Percentiles rank a stretch among this genome's conserved stretches.
Conservation (phyloP, 2,329 filamentous ascomycete species). For the Aspergillus pseudonomiae region DNA sequence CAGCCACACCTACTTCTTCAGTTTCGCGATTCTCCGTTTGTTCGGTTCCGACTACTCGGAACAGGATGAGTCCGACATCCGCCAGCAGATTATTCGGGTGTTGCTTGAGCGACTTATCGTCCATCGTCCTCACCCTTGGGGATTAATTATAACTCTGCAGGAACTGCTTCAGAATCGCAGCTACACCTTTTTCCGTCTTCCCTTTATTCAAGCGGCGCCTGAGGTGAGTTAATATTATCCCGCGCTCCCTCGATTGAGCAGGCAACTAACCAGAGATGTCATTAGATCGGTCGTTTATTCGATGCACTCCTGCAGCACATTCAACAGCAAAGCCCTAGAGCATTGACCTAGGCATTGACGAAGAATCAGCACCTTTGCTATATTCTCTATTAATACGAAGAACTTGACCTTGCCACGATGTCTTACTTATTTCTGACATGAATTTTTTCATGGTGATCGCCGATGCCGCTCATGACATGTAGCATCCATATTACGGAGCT, state of each 20-base stretch:
- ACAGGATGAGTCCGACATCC: conserved; percentile 77
- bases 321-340: conserved; percentile 52
- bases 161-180: conserved; percentile 90
- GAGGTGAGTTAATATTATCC: conserved; percentile 62
- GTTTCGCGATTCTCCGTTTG: conserved; percentile 78
- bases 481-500: conserved; percentile 23
- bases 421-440: conserved; percentile 25
- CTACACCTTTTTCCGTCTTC: conserved; percentile 89
- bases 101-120: conserved; percentile 85
- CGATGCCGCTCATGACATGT: conserved; percentile 25
- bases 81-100: conserved; percentile 87
- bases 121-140: conserved; percentile 94
- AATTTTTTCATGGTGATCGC: conserved; percentile 21
- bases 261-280: conserved; percentile 9
- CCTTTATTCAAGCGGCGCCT: conserved; percentile 86
- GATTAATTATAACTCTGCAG: conserved; percentile 81
- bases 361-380: conserved; percentile 14
- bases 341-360: conserved; percentile 31
- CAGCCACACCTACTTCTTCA: conserved; percentile 90
- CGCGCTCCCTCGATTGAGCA: not conserved
- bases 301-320: conserved; percentile 50
- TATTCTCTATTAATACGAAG: conserved; percentile 22
- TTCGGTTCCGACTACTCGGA: conserved; percentile 73
- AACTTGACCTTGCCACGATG: conserved; percentile 27
- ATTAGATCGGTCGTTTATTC: conserved; percentile 48